phyloP scores from a whole-genome alignment of 305 asterid species.

The Galium porrigens region DNA sequence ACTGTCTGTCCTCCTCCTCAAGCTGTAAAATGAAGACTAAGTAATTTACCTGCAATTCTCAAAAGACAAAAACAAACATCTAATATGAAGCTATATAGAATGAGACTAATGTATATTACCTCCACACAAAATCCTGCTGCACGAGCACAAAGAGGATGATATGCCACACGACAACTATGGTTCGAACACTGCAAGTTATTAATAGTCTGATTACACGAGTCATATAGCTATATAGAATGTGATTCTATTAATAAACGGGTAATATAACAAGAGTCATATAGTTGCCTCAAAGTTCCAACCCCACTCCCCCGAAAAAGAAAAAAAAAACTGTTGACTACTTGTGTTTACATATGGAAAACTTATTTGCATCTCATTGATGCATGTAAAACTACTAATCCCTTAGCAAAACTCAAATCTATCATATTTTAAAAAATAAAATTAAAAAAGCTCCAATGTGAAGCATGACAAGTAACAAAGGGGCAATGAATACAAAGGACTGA shows the following conservation, averaged over 20 bases:
- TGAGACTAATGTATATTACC: slow-evolving; percentile 29
- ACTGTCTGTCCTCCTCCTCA: slow-evolving; percentile 69
- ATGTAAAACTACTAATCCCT: not conserved
- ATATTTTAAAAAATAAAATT: too few species aligned
- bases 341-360: too few species aligned
- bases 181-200: slow-evolving; percentile 68
- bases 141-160: slow-evolving; percentile 99
- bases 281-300: not conserved
- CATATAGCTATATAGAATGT: not conserved
- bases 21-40: slow-evolving; percentile 36
- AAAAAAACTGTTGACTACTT: not conserved
- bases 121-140: slow-evolving; percentile 96
- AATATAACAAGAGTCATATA: not conserved
- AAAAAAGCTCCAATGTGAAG: not conserved
- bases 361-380: not conserved
- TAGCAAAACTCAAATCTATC: not conserved
- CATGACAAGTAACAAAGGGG: not conserved
- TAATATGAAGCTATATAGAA: slow-evolving; percentile 8
- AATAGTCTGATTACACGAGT: slow-evolving; percentile 6
- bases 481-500: slow-evolving; percentile 1
- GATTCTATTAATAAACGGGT: not conserved
- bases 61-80: slow-evolving; percentile 1
- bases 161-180: slow-evolving; percentile 65
- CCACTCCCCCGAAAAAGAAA: too few species aligned
- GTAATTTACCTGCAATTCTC: not conserved